Conservation (phyloP, 176 grass and related monocot species). For the Oryza coarctata region DNA sequence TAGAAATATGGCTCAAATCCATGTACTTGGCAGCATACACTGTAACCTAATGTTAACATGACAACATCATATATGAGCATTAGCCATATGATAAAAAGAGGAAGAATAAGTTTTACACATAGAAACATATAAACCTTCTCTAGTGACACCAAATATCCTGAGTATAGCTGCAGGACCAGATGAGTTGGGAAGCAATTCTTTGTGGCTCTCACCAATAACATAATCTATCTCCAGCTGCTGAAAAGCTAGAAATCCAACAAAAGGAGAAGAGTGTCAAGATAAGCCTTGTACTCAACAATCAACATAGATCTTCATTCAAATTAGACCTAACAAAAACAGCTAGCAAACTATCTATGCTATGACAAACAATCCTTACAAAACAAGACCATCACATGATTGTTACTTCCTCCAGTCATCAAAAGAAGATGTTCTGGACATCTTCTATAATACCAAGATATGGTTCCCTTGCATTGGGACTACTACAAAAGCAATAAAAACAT, state of each 20-base stretch:
- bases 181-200: constrained; percentile 68
- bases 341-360: neutral
- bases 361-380: constrained; percentile 16
- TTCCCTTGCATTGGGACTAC: neutral
- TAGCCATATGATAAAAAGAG: constrained; percentile 3
- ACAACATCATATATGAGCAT: constrained; percentile 22
- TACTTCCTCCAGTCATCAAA: neutral
- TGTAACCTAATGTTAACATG: constrained; percentile 56
- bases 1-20: constrained; percentile 98
- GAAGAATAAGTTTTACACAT: neutral
- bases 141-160: constrained; percentile 92
- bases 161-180: constrained; percentile 90
- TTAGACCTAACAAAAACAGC: constrained; percentile 13
- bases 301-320: neutral
- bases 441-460: neutral
- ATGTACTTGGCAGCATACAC: constrained; percentile 93
- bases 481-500: neutral
- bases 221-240: constrained; percentile 99
- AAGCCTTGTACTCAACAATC: neutral
- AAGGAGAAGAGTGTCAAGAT: constrained; percentile 28
- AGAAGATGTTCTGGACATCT: neutral
- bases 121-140: constrained; percentile 65
- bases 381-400: neutral
- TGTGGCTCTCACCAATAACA: constrained; percentile 84
- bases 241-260: constrained; percentile 63